These are phyloP conservation scores for Pilasporangium apinafurcum DNA, from an alignment of 352 stramenopile species.

Conservation along the genomic window DNA sequence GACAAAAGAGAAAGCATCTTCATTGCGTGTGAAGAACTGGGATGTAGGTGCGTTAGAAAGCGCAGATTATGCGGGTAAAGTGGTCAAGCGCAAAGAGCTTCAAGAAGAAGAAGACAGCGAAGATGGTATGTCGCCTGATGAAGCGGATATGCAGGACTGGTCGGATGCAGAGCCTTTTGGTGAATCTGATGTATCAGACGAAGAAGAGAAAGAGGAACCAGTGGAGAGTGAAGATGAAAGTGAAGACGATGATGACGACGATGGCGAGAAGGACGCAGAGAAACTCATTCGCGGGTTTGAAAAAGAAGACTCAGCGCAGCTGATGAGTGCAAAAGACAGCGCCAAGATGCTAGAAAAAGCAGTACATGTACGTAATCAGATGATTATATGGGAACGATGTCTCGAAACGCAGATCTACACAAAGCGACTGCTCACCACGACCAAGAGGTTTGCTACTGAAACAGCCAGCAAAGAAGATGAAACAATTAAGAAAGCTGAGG, in stretches of 20 bases:
- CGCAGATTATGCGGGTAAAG: conserved; percentile 64
- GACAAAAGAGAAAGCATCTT: conserved; percentile 45
- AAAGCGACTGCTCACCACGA: conserved; percentile 56
- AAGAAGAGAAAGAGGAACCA: conserved; percentile 26
- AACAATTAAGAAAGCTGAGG: conserved; percentile 22
- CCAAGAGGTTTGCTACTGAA: conserved; percentile 17
- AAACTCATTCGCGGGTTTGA: conserved; percentile 73
- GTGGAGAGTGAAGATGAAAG: conserved; percentile 24
- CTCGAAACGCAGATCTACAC: conserved; percentile 85
- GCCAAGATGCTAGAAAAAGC: conserved; percentile 74
- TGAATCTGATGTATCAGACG: conserved; percentile 40
- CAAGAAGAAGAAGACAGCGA: conserved; percentile 6
- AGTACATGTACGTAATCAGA: conserved; percentile 76
- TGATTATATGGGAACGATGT: conserved; percentile 79
- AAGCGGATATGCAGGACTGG: conserved; percentile 72
- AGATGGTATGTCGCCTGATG: conserved; percentile 49
- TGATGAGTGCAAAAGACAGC: conserved; percentile 75
- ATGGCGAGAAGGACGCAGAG: conserved; percentile 55
- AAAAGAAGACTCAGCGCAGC: conserved; percentile 66
- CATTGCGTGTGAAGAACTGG: conserved; percentile 76
- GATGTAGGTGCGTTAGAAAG: conserved; percentile 40
- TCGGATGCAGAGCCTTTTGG: conserved; percentile 81
- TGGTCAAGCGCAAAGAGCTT: conserved; percentile 69
- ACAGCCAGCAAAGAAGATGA: conserved; percentile 7
- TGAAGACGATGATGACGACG: conserved; percentile 23